phyloP scores from a whole-genome alignment of 2,329 filamentous ascomycete species.

The Aspergillus tanneri region DNA sequence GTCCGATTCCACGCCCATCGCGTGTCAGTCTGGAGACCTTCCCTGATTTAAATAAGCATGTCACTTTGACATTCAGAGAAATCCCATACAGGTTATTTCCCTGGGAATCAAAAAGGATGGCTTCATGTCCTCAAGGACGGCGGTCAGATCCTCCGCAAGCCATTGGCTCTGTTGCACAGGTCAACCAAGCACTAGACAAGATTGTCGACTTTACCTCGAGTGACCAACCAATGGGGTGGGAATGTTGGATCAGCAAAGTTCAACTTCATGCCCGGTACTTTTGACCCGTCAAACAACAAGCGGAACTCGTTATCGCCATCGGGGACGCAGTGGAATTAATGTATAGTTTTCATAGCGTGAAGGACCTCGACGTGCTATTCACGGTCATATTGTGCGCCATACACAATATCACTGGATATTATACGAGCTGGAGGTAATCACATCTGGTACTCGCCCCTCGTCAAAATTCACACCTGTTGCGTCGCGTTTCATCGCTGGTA shows the following conservation, averaged over 20 bases:
- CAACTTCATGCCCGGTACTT: conserved; percentile 15
- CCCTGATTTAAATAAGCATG: conserved; percentile 10
- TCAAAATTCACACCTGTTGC: conserved; percentile 25
- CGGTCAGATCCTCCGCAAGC: conserved; percentile 56
- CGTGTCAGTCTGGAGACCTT: conserved; percentile 22
- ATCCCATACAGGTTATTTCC: conserved; percentile 57
- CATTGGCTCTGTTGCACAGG: conserved; percentile 45
- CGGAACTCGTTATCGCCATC: conserved; percentile 18
- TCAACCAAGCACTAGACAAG: too few relatives aligned
- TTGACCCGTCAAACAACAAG: conserved; percentile 14
- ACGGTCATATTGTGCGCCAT: conserved; percentile 18
- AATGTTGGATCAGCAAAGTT: conserved; percentile 22
- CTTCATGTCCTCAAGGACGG: conserved; percentile 54
- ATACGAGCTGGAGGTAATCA: conserved; percentile 21
- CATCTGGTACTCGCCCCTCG: conserved; percentile 23
- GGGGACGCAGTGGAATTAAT: conserved; percentile 17
- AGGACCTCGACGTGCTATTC: conserved; percentile 14
- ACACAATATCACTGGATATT: conserved; percentile 18
- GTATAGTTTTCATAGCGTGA: conserved; percentile 19
- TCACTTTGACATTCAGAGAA: neutral
- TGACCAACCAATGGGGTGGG: conserved; percentile 20
- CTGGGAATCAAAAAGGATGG: conserved; percentile 63
- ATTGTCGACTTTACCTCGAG: conserved; percentile 2
- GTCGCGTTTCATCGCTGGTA: conserved; percentile 23
- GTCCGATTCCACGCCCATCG: conserved; percentile 43